A percentile compares a stretch with the other conserved stretches of the same genome.
These are phyloP conservation scores for Evernia prunastri DNA, from an alignment of 495 filamentous ascomycete species.

Conservation along the genomic window DNA sequence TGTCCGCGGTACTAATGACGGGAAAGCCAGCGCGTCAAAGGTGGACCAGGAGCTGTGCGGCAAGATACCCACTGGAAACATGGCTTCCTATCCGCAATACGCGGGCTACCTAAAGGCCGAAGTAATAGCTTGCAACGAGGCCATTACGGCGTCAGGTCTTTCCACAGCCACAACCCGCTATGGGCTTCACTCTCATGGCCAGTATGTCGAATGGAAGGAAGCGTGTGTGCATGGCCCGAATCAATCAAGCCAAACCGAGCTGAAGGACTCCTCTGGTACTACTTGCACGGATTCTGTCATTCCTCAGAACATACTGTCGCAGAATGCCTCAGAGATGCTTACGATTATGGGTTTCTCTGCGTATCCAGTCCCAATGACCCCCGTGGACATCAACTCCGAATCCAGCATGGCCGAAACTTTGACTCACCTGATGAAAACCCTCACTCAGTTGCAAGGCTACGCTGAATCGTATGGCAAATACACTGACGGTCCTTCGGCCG, in stretches of 20 bases:
- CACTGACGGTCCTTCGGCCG: constrained; percentile 14
- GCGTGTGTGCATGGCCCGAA: constrained; percentile 21
- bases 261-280: constrained; percentile 12
- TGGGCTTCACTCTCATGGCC: constrained; percentile 24
- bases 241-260: constrained; percentile 9
- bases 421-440: constrained; percentile 15
- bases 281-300: constrained; percentile 18
- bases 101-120: constrained; percentile 24
- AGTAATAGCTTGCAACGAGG: constrained; percentile 23
- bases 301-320: constrained; percentile 15
- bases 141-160: constrained; percentile 22
- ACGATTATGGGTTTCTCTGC: constrained; percentile 25
- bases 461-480: constrained; percentile 21
- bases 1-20: constrained; percentile 16
- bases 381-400: constrained; percentile 20
- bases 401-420: constrained; percentile 8
- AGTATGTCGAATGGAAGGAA: constrained; percentile 27
- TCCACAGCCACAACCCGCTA: constrained; percentile 19
- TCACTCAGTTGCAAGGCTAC: constrained; percentile 21
- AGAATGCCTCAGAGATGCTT: constrained; percentile 17
- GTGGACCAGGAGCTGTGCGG: constrained; percentile 22
- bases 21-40: constrained; percentile 7
- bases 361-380: constrained; percentile 25
- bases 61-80: constrained; percentile 23
- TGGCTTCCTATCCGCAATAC: constrained; percentile 22